Percentiles rank a stretch among this genome's conserved stretches.
phyloP scores from a whole-genome alignment of 768 basidiomycete species.

The Rhodotorula graminis region DNA sequence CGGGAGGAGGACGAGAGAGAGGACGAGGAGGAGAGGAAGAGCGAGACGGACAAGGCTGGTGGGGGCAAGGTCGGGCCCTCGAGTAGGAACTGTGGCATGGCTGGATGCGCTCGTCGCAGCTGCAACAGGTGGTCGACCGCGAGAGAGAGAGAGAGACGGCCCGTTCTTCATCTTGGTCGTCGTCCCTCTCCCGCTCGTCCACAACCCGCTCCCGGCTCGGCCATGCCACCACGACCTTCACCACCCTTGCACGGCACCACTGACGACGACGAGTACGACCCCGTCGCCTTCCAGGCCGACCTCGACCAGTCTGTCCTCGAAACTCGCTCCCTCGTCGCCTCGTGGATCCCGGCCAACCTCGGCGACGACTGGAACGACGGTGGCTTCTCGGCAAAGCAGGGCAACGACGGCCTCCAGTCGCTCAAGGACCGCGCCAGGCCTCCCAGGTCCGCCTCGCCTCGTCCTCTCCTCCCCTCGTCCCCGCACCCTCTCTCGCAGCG shows the following conservation, averaged over 20 bases:
- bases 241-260: too few species aligned
- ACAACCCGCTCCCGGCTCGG: background rate
- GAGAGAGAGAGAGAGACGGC: too few species aligned
- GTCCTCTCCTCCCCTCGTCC: background rate
- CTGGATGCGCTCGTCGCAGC: background rate
- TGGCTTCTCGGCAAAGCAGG: background rate
- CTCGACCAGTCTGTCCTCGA: slow-evolving; percentile 23
- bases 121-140: too few species aligned
- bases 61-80: background rate
- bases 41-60: background rate
- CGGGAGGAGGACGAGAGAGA: background rate
- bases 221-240: background rate
- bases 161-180: too few species aligned
- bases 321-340: slow-evolving; percentile 9
- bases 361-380: background rate
- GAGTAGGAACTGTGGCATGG: background rate
- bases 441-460: slow-evolving; percentile 5
- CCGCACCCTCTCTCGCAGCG: too few species aligned
- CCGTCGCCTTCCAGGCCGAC: slow-evolving; percentile 7
- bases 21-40: background rate
- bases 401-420: background rate
- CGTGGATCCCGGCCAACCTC: slow-evolving; percentile 17
- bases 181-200: background rate
- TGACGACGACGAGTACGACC: slow-evolving; percentile 1
- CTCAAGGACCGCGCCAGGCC: slow-evolving; percentile 21